Percentiles rank a stretch among this genome's conserved stretches.
phyloP scores from a whole-genome alignment of 2,329 filamentous ascomycete species.

The Sporothrix mexicana region DNA sequence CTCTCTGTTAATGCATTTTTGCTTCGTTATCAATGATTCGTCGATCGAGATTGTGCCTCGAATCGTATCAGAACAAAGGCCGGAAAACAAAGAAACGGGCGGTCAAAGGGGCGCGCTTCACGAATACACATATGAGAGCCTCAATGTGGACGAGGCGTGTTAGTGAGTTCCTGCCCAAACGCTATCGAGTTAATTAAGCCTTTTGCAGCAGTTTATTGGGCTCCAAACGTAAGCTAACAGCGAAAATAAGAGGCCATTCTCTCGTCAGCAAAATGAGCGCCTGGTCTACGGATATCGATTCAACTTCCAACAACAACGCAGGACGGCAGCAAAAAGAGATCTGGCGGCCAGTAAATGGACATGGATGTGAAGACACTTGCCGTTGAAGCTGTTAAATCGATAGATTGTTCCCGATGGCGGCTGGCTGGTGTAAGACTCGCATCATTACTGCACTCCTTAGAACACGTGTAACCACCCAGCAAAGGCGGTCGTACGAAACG shows the following conservation, averaged over 20 bases:
- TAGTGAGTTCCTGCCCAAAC: constrained; percentile 9
- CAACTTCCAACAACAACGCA: neutral
- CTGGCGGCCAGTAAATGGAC: neutral
- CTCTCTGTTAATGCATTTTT: neutral
- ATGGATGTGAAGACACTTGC: too few relatives aligned
- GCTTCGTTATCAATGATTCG: neutral
- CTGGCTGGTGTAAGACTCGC: neutral
- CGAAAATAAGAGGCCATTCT: neutral
- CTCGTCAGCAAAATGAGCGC: constrained; percentile 6
- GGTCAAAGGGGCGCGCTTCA: neutral
- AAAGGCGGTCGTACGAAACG: constrained; percentile 7
- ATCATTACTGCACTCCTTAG: neutral
- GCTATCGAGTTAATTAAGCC: neutral
- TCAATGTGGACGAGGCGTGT: neutral
- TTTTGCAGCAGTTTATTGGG: neutral
- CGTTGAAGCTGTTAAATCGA: neutral
- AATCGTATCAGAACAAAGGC: neutral
- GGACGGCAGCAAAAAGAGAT: neutral
- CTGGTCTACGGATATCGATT: neutral
- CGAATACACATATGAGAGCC: neutral
- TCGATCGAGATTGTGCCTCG: neutral
- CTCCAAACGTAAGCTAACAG: constrained; percentile 6
- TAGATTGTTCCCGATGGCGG: neutral
- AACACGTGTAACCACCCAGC: constrained; percentile 11
- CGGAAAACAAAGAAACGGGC: neutral